Conservation (phyloP, 2,329 filamentous ascomycete genomes). For the Talaromyces sp. region DNA sequence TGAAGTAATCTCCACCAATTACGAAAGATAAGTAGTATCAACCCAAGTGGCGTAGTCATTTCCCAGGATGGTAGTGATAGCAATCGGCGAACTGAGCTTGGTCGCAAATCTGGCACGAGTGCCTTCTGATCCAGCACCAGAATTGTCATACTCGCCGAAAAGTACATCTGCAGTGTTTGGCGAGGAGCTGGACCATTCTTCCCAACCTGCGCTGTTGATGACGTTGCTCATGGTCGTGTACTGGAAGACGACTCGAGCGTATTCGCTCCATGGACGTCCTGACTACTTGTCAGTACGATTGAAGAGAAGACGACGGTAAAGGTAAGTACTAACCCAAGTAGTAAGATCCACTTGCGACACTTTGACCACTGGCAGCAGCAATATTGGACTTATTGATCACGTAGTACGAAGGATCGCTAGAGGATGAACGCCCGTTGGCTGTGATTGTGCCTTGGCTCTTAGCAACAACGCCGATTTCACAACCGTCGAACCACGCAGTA, state of each 20-base stretch:
- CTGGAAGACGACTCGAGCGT: conserved; percentile 19
- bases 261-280: conserved; percentile 19
- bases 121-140: conserved; percentile 56
- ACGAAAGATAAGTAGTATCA: conserved; percentile 42
- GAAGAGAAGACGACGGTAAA: background rate
- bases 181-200: conserved; percentile 52
- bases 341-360: conserved; percentile 10
- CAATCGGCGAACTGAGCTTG: conserved; percentile 41
- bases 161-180: conserved; percentile 53
- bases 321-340: conserved; percentile 5
- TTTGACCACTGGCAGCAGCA: conserved; percentile 8
- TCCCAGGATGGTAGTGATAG: conserved; percentile 49
- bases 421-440: conserved; percentile 45
- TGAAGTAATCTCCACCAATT: background rate
- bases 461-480: conserved; percentile 46
- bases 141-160: conserved; percentile 62
- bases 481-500: conserved; percentile 53
- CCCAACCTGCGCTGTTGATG: conserved; percentile 62
- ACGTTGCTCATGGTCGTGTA: conserved; percentile 38
- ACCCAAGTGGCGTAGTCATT: conserved; percentile 45
- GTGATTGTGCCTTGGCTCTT: conserved; percentile 49
- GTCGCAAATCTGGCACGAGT: conserved; percentile 53
- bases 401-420: conserved; percentile 49
- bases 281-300: background rate
- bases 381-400: conserved; percentile 52